Base-by-base conservation (phyloP, 345 rosid species). In the Ceriops decandra region DNA sequence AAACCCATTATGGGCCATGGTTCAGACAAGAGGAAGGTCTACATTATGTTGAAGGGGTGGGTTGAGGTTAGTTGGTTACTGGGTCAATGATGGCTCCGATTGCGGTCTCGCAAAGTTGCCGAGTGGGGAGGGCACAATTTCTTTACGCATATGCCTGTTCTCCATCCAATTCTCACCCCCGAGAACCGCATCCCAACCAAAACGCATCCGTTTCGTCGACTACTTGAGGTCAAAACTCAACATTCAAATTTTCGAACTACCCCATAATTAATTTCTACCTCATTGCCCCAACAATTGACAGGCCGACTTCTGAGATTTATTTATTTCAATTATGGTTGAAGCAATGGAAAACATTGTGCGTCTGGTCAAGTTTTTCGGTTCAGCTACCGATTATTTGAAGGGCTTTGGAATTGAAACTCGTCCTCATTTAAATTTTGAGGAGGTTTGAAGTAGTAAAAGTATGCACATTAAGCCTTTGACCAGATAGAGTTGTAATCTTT, bases 111-210 rank as follows among this genome's bases (percentile, higher is more conserved):
- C 5, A 21, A 53, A 30, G 28, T 33, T 42, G 28, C 54, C 1
- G 66, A 52, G 64, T 61, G 60, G 60, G 64, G 54, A 19, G 30
- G 24, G 46, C 35, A 52, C 68, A 56, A 21, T 38, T 68, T 54
- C 68, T 27, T 68, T 68, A 61, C 60, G 60, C 74, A 54, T 47
- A 28, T 21, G 24, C 57, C 70, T 5, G 58, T 15, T 8, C 49
- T 51, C 61, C 49, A 19, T 16, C 2, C 26, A 6, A 22, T 6
- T 10, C 38, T 53, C 73, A 35, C 13, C 56, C 1, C 24, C 26
- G 26, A 24, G 26, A 24, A 24, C 15, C 17, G 17, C 49, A 42
- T 11, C 17, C 56, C 73, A 68, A 24, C 49, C 67, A 22, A 19
- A 7, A 53, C 8, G 26, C 47, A 1, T 6, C 6, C 61, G 8